Evolutionary conservation across 306 rosid species (phyloP).

Genomic region (Lotus japonicus): DNA sequence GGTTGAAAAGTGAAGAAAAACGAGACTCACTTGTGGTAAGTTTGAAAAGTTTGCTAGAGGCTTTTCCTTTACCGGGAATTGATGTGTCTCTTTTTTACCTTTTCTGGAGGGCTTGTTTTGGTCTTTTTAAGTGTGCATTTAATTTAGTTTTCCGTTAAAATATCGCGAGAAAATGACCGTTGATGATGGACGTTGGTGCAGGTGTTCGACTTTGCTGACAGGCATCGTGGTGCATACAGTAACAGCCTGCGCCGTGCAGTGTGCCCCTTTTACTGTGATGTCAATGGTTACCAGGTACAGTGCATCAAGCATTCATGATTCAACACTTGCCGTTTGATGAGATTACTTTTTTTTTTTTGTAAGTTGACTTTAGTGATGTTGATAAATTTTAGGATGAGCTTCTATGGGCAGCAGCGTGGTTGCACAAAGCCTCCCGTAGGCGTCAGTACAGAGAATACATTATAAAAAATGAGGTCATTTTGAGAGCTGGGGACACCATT

Average conservation of each 20-base stretch:
- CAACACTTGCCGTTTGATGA: slow-evolving; percentile 33
- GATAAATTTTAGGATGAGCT: slow-evolving; percentile 60
- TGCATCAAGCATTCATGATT: neutral
- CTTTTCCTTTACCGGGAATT: slow-evolving; percentile 31
- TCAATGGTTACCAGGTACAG: slow-evolving; percentile 81
- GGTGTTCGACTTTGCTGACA: slow-evolving; percentile 97
- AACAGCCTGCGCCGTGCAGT: slow-evolving; percentile 63
- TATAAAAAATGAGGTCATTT: slow-evolving; percentile 73
- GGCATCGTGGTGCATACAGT: slow-evolving; percentile 92
- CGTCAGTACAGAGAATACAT: slow-evolving; percentile 86
- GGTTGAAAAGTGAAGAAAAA: neutral
- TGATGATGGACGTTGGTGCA: slow-evolving; percentile 30
- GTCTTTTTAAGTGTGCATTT: neutral
- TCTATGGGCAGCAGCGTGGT: slow-evolving; percentile 97
- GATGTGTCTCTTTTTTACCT: neutral
- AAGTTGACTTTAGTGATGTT: neutral
- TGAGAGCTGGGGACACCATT: slow-evolving; percentile 92
- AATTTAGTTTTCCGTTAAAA: slow-evolving; percentile 24
- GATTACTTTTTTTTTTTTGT: neutral
- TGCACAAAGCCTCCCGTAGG: slow-evolving; percentile 92
- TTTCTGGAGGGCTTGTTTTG: neutral
- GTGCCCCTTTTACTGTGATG: slow-evolving; percentile 94
- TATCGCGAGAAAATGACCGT: slow-evolving; percentile 44
- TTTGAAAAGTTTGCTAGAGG: slow-evolving; percentile 10
- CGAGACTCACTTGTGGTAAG: neutral